Conservation (phyloP, 768 basidiomycete genomes). For the Lactarius deliciosus region DNA sequence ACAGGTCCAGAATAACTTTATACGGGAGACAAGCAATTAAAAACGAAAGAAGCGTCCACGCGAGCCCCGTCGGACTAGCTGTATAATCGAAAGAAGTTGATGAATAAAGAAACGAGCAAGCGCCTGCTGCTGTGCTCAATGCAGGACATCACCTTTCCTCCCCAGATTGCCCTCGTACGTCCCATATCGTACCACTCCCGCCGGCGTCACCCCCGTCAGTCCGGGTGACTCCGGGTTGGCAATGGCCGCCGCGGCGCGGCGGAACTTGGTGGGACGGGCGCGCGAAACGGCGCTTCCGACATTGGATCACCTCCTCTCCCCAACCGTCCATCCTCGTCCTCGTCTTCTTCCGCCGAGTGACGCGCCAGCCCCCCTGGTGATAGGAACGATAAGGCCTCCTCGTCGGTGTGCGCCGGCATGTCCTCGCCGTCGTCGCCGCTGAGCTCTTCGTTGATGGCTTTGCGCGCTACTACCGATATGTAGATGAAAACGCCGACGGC, state of each 20-base stretch:
- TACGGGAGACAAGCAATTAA: constrained; percentile 6
- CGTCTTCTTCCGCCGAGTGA: constrained; percentile 22
- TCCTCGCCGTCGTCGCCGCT: constrained; percentile 49
- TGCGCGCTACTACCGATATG: constrained; percentile 74
- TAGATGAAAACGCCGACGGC: constrained; percentile 78
- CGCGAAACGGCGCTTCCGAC: constrained; percentile 22
- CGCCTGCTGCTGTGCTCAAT: constrained; percentile 15
- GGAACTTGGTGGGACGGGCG: constrained; percentile 21
- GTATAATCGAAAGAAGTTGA: constrained; percentile 21
- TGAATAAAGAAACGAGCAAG: constrained; percentile 2
- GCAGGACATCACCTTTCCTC: constrained; percentile 16
- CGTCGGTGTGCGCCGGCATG: constrained; percentile 27
- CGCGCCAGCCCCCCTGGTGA: constrained; percentile 21
- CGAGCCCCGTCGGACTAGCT: constrained; percentile 14
- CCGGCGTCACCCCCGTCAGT: constrained; percentile 13
- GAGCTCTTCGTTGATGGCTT: constrained; percentile 56
- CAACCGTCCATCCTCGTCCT: constrained; percentile 19
- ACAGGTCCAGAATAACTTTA: constrained; percentile 21
- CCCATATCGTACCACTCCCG: constrained; percentile 17
- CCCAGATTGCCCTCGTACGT: constrained; percentile 14
- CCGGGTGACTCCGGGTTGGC: constrained; percentile 11
- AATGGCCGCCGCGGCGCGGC: constrained; percentile 21
- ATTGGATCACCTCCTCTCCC: constrained; percentile 23
- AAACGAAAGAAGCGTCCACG: constrained; percentile 8
- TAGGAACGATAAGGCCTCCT: constrained; percentile 29